Percentiles rank a stretch among this genome's conserved stretches.
These are phyloP conservation scores for Oryza rufipogon DNA, from an alignment of 176 grass and related monocot genomes.

Conservation along the genomic window DNA sequence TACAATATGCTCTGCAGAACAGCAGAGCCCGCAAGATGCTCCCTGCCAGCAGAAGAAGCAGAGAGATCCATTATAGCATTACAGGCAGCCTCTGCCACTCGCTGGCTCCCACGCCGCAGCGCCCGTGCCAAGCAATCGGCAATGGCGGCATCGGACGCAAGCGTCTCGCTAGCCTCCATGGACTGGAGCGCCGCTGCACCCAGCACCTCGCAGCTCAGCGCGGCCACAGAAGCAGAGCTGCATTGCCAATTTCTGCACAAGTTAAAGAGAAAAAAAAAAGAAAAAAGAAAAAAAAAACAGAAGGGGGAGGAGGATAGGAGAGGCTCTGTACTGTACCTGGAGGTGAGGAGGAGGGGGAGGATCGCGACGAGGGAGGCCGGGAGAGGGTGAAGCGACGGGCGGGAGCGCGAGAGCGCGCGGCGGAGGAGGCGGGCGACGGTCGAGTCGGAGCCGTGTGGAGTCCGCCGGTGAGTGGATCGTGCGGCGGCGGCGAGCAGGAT, in stretches of 20 bases:
- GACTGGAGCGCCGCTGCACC: slow-evolving; percentile 56
- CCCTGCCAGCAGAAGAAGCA: slow-evolving; percentile 46
- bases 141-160: slow-evolving; percentile 51
- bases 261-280: not conserved
- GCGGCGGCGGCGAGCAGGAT: slow-evolving; percentile 40
- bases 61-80: slow-evolving; percentile 59
- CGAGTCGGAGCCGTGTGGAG: not conserved
- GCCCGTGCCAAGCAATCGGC: slow-evolving; percentile 44
- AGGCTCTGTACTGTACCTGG: slow-evolving; percentile 42
- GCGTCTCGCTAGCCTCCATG: slow-evolving; percentile 39
- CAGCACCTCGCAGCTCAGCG: slow-evolving; percentile 57
- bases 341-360: slow-evolving; percentile 43
- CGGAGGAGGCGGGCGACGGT: slow-evolving; percentile 36
- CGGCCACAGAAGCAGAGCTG: slow-evolving; percentile 51
- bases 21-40: slow-evolving; percentile 39
- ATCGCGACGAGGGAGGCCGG: slow-evolving; percentile 40
- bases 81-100: slow-evolving; percentile 45
- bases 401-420: slow-evolving; percentile 30
- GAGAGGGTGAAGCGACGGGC: slow-evolving; percentile 16
- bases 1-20: slow-evolving; percentile 62
- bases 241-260: not conserved
- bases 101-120: slow-evolving; percentile 31
- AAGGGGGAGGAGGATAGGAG: not conserved
- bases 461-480: not conserved
- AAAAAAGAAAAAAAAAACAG: not conserved